Percentiles rank a stretch among this genome's conserved stretches.
These are phyloP conservation scores for Xylariaceae sp. DNA, from an alignment of 2,329 filamentous ascomycete genomes.

Conservation along the genomic window DNA sequence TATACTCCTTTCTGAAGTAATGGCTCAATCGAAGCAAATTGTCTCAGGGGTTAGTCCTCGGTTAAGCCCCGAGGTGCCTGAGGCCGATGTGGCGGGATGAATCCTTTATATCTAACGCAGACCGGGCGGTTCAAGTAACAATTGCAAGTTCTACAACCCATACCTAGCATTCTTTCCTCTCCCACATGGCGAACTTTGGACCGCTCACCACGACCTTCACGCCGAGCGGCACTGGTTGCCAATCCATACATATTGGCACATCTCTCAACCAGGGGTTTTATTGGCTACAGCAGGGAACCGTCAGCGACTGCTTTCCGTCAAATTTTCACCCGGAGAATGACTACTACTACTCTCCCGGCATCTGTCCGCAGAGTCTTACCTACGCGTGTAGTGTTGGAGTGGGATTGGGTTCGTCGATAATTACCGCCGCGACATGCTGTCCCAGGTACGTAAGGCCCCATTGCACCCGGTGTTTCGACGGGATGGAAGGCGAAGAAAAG, in stretches of 20 bases:
- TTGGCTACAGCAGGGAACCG: constrained; percentile 6
- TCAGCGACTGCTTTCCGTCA: constrained; percentile 3
- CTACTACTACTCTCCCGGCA: constrained; percentile 7
- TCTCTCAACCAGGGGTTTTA: not conserved
- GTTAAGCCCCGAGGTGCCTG: too few species aligned
- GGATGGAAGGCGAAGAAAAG: not conserved
- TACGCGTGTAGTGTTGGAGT: constrained; percentile 2
- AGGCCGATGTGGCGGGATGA: too few species aligned
- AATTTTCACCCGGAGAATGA: not conserved
- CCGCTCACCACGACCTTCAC: constrained; percentile 4
- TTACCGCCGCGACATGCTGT: constrained; percentile 6
- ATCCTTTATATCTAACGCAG: too few species aligned
- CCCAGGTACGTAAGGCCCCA: constrained; percentile 1
- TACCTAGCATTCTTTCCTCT: too few species aligned
- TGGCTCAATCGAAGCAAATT: too few species aligned
- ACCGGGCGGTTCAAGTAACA: too few species aligned
- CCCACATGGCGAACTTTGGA: constrained; percentile 3
- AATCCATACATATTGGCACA: constrained; percentile 5
- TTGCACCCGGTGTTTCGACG: not conserved
- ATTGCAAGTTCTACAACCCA: too few species aligned
- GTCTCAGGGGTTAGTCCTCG: too few species aligned
- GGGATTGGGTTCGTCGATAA: not conserved
- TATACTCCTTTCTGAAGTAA: too few species aligned
- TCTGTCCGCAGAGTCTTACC: constrained; percentile 1
- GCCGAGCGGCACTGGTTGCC: constrained; percentile 4